Evolutionary conservation across 2,329 filamentous ascomycete genomes (phyloP).

Genomic region (Pyricularia pennisetigena): DNA sequence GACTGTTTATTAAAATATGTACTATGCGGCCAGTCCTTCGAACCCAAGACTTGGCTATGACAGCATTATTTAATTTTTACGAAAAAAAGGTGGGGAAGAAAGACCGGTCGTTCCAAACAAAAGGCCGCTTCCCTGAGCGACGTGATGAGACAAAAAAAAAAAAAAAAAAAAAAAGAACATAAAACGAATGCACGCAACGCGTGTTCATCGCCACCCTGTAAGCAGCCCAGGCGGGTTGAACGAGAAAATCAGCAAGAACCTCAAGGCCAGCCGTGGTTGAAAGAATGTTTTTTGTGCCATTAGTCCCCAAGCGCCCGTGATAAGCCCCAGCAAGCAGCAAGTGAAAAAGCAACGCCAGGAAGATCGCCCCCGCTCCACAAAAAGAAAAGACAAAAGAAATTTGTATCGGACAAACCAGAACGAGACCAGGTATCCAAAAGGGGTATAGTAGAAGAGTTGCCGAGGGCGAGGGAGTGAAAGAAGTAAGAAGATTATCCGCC

Average conservation of each 20-base stretch:
- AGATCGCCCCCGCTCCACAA: background rate
- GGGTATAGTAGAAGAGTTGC: background rate
- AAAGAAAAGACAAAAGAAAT: background rate
- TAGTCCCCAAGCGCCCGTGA: background rate
- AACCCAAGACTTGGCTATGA: background rate
- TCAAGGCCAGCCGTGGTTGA: background rate
- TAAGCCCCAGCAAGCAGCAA: background rate
- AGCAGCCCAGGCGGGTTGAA: background rate
- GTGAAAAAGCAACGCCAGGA: background rate
- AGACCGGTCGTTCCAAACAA: background rate
- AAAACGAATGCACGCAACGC: background rate
- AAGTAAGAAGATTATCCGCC: background rate
- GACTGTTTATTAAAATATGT: background rate
- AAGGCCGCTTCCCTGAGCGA: background rate
- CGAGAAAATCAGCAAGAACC: background rate
- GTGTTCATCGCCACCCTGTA: background rate
- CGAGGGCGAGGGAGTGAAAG: background rate
- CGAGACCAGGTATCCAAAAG: background rate
- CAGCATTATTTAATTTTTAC: background rate
- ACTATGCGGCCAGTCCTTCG: background rate
- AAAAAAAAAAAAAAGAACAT: conserved; percentile 4
- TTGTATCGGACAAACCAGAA: background rate
- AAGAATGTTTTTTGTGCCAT: background rate
- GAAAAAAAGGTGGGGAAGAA: background rate
- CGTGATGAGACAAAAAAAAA: background rate